These are phyloP conservation scores for Penicillium bovifimosum DNA, from an alignment of 495 filamentous ascomycete genomes.

Conservation along the genomic window DNA sequence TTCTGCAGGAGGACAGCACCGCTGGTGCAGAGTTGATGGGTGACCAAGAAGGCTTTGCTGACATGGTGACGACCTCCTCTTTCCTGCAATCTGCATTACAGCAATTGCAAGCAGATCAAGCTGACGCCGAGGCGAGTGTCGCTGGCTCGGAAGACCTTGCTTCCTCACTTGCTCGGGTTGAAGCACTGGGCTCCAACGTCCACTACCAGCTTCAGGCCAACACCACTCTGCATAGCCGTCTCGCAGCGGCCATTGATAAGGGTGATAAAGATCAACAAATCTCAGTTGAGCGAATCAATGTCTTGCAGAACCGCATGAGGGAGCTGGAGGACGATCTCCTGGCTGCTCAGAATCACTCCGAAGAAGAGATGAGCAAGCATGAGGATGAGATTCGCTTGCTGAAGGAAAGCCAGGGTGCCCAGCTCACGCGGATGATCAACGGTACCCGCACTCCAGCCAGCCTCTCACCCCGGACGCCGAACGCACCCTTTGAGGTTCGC, in stretches of 20 bases:
- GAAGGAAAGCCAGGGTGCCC: slow-evolving; percentile 69
- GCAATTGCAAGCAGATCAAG: slow-evolving; percentile 75
- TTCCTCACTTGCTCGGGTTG: slow-evolving; percentile 67
- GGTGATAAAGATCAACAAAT: slow-evolving; percentile 80
- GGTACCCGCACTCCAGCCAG: slow-evolving; percentile 37
- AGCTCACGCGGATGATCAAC: slow-evolving; percentile 70
- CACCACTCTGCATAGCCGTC: slow-evolving; percentile 64
- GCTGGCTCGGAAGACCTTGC: slow-evolving; percentile 60
- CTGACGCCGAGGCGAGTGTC: slow-evolving; percentile 59
- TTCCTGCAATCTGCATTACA: slow-evolving; percentile 74
- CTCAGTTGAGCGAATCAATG: slow-evolving; percentile 73
- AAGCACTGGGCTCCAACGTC: slow-evolving; percentile 70
- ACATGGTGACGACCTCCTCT: slow-evolving; percentile 56
- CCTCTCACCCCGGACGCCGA: slow-evolving; percentile 48
- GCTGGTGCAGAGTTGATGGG: slow-evolving; percentile 46
- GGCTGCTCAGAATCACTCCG: slow-evolving; percentile 75
- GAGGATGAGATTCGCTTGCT: slow-evolving; percentile 78
- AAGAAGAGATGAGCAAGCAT: slow-evolving; percentile 73
- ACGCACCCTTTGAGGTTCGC: slow-evolving; percentile 55
- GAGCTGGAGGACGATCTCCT: slow-evolving; percentile 78
- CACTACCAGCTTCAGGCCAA: slow-evolving; percentile 73
- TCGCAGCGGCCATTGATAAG: slow-evolving; percentile 77
- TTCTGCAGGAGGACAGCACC: slow-evolving; percentile 82
- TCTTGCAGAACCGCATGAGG: slow-evolving; percentile 73
- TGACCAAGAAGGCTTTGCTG: slow-evolving; percentile 42